Conservation (phyloP, 345 rosid genomes). For the Acer saccharum region DNA sequence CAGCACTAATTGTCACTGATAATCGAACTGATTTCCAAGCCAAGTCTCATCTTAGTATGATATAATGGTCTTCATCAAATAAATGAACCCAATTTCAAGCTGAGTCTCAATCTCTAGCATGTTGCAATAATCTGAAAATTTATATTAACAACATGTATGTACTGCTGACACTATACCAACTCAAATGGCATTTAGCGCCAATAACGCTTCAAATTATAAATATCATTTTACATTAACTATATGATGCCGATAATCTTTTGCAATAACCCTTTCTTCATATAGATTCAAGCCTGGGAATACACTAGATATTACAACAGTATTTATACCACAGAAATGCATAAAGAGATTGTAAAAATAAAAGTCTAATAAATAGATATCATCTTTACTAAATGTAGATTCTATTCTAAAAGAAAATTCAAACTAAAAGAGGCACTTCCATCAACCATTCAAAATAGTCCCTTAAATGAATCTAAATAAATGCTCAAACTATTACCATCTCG, state of each 20-base stretch:
- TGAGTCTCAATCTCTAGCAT: neutral
- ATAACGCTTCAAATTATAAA: neutral
- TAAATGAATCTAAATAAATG: slow-evolving; percentile 12
- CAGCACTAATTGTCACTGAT: neutral
- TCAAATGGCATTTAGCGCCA: neutral
- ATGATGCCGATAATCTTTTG: neutral
- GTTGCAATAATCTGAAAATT: neutral
- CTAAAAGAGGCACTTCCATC: neutral
- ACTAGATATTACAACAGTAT: neutral
- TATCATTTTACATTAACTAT: neutral
- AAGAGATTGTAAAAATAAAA: neutral
- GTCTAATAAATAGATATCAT: neutral
- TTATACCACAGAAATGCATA: neutral
- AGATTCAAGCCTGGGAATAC: neutral
- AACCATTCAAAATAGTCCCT: neutral
- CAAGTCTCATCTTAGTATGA: neutral
- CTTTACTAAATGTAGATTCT: slow-evolving; percentile 2
- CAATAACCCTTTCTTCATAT: neutral
- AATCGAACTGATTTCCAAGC: neutral
- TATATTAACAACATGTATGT: neutral
- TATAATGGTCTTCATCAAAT: neutral
- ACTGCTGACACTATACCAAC: neutral
- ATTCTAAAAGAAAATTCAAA: neutral
- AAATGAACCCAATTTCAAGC: neutral
- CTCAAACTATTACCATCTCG: slow-evolving; percentile 65